Evolutionary conservation across 2,329 filamentous ascomycete genomes (phyloP), one percentile per base, ranked within the genome.

Genomic region (Diaporthe capsici): DNA sequence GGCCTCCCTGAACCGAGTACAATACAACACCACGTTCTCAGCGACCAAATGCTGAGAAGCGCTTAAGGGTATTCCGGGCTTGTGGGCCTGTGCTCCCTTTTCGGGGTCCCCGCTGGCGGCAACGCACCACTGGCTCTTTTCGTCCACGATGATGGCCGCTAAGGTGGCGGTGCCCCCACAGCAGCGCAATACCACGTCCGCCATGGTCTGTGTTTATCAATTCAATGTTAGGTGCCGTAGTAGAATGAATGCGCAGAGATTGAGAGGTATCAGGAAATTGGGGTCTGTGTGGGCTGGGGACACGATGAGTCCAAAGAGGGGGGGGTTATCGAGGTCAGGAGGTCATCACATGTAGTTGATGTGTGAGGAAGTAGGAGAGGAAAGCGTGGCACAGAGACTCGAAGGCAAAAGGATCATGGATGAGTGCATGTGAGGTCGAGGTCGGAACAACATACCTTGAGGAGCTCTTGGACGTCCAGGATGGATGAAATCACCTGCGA

Each of bases 401-500:
- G 7, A 25, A 37, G 13, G 55, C 22, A 37, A 31, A 67, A 53
- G 28, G n/a, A 37, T 28, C 12, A 17, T 31, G 17, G 51, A 34
- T n/a, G 22, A 28, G 31, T 44, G 22, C 22, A 17, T 10, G 2
- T 1, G 13, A 25, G 44, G 10, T 31, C 12, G 39, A 57, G 34
- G 31, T 39, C 13, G 3, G 28, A 1, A 53, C 7, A n/a, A 65
- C 71, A 31, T 55, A 73, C 71, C 71, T 93, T 92, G 76, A 96
- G 88, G 5, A 96, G 88, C 79, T 93, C 90, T 78, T 96, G 94
- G 17, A 96, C 90, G 78, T 94, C 90, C 15, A 96, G 84, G 70
- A 95, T 93, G 22, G 94, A 95, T 6, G 94, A 96, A 58, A 96
- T 92, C 58, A 96, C 90, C 81, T 95, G 94, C 13, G 93, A 95